Base-by-base conservation (phyloP, 1,284 basidiomycete species). In the Apiotrichum gamsii region DNA sequence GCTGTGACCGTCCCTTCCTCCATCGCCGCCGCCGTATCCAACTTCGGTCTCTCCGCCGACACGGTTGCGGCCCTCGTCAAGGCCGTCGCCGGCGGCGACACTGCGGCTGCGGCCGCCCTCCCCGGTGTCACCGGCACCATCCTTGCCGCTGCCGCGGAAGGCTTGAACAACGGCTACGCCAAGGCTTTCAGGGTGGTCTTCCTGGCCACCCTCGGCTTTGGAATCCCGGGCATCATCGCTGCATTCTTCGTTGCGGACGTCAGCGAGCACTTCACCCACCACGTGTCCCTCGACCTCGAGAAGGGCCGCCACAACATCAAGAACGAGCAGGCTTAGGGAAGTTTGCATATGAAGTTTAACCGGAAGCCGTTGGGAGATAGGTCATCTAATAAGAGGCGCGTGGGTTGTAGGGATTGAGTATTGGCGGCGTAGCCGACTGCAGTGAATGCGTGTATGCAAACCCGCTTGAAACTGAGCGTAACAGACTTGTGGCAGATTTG, bases 191-290 rank as follows among this genome's bases (percentile, higher is more conserved):
- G 21, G 24, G 30, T 39, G n/a, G 44, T 46, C 20, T 46, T 39
- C 44, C 24, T 46, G n/a, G 20, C 44, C 11, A 46, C 44, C 10
- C 33, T 46, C 8, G 44, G 44, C 30, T 46, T 46, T 39, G 44
- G 44, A 9, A 29, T 39, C 18, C 29, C 23, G n/a, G 44, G 44
- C 13, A 39, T 46, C 35, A 37, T 46, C 16, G 35, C 36, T 10
- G 44, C 44, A 4, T 18, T 11, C 20, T 46, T 46, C 36, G 44
- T 46, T 25, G 31, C n/a, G 25, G 36, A 39, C 25, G 44, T 46
- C 16, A 33, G 19, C 23, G 6, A 31, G 14, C 30, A 20, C n/a
- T 46, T 46, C 28, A 46, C 44, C n/a, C 15, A 31, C 29, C 35
- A 36, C 33, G 25, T 28, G 8, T 11, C 8, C 25, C 6, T 28